phyloP scores from a whole-genome alignment of 176 grass and related monocot species.

The Thalia dealbata region DNA sequence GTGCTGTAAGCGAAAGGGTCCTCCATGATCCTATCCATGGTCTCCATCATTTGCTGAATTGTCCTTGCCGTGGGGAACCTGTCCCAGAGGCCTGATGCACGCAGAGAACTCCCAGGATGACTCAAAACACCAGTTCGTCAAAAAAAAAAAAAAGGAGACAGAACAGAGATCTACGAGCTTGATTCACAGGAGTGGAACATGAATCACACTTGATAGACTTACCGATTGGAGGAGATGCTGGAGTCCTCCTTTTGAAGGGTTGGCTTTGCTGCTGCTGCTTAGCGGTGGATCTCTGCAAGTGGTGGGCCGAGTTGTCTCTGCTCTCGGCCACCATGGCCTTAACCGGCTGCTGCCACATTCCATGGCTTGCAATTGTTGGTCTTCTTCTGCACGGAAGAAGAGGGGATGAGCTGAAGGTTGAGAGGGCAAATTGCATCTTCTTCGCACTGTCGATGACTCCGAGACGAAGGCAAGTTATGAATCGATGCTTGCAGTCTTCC shows the following conservation, averaged over 20 bases:
- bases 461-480: too few relatives aligned
- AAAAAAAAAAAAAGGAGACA: neutral
- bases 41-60: constrained; percentile 50
- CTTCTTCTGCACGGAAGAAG: neutral
- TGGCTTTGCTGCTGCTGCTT: constrained; percentile 7
- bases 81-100: constrained; percentile 37
- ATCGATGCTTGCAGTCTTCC: neutral
- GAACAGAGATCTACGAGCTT: neutral
- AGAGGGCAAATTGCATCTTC: neutral
- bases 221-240: constrained; percentile 30
- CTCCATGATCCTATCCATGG: constrained; percentile 46
- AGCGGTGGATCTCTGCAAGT: constrained; percentile 26
- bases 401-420: neutral
- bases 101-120: neutral
- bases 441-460: too few relatives aligned
- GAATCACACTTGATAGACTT: neutral
- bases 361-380: neutral
- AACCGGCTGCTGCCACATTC: neutral
- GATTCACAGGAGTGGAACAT: too few relatives aligned
- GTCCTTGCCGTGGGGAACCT: constrained; percentile 45
- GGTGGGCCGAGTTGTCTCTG: constrained; percentile 34
- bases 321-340: constrained; percentile 18
- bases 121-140: too few relatives aligned
- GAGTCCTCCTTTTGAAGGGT: constrained; percentile 15
- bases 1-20: constrained; percentile 10